These are phyloP conservation scores for Madurella fahalii DNA, from an alignment of 2,329 filamentous ascomycete genomes.

Conservation along the genomic window DNA sequence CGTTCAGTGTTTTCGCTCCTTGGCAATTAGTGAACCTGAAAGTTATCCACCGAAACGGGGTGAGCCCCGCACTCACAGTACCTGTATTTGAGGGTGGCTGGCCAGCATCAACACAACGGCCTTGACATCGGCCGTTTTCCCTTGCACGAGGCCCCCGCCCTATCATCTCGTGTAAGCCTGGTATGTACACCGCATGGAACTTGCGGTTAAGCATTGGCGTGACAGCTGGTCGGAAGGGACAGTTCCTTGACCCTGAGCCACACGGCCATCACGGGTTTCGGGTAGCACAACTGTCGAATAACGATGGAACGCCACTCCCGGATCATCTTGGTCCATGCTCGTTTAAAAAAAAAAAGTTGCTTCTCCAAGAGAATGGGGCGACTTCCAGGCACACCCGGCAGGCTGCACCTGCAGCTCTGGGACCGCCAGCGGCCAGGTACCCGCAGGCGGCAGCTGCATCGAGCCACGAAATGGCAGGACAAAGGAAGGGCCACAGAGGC, in stretches of 20 bases:
- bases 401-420: slow-evolving; percentile 15
- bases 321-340: background rate
- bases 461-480: background rate
- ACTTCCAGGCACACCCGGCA: slow-evolving; percentile 23
- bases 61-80: too few species aligned
- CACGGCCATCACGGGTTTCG: too few species aligned
- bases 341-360: background rate
- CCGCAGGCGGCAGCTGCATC: slow-evolving; percentile 7
- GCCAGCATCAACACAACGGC: too few species aligned
- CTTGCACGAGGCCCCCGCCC: too few species aligned
- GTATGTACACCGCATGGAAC: too few species aligned
- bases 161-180: too few species aligned
- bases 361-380: slow-evolving; percentile 3
- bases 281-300: background rate
- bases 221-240: too few species aligned
- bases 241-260: too few species aligned
- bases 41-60: background rate
- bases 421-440: slow-evolving; percentile 16
- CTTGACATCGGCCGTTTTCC: too few species aligned
- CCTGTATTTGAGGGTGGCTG: too few species aligned
- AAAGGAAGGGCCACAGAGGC: background rate
- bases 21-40: background rate
- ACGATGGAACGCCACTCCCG: slow-evolving; percentile 1
- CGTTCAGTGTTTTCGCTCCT: background rate
- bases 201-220: too few species aligned